Evolutionary conservation across 352 stramenopile species (phyloP), one percentile per base, ranked within the genome.

Genomic region (Blastocystis sp.): DNA sequence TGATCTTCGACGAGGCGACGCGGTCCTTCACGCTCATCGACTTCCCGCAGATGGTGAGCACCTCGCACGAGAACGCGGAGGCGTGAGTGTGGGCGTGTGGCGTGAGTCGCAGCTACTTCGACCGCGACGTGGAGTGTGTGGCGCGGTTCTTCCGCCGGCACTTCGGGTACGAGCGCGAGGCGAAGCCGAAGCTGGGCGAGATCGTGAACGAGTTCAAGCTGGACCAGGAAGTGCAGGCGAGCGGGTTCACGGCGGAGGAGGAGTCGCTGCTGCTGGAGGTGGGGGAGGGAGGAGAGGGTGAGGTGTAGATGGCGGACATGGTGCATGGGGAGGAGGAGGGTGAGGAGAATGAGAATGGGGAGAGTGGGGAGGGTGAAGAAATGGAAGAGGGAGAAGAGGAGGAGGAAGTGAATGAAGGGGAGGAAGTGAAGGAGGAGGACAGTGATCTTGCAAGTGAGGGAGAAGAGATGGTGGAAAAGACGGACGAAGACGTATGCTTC

Each of bases 31-130:
- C 96, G 19, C 95, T 99, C 90, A 99, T 99, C 91, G 97, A 99
- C 93, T 99, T 99, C 90, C 97, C 97, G 14, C 97, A 99, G 92
- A 99, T 99, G 97, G 96, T 99, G 70, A 98, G 94, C 9, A 98
- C 95, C 1, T 94, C 92, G 38, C 97, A 99, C 91, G 93, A 94
- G 5, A 99, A 99, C 91, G 97, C 97, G 41, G 90, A 93, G 61
- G 95, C 98, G 92, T 98, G 92, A 89, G 94, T 56, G 94, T 69
- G 88, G 61, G 2, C 10, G n/a, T 56, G 28, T 59, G 9, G n/a
- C 59, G 21, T 91, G 59, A 89, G 41, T 21, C 45, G 2, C n/a
- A 95, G 92, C 43, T 91, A 96, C 21, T 97, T 97, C 88, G 91
- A 97, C 89, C 91, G 96, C 59, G 97, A 99, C 91, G 95, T 99